Percentiles rank a stretch among this genome's conserved stretches.
Evolutionary conservation across 768 basidiomycete species (phyloP).

Genomic region (Exidia glandulosa): DNA sequence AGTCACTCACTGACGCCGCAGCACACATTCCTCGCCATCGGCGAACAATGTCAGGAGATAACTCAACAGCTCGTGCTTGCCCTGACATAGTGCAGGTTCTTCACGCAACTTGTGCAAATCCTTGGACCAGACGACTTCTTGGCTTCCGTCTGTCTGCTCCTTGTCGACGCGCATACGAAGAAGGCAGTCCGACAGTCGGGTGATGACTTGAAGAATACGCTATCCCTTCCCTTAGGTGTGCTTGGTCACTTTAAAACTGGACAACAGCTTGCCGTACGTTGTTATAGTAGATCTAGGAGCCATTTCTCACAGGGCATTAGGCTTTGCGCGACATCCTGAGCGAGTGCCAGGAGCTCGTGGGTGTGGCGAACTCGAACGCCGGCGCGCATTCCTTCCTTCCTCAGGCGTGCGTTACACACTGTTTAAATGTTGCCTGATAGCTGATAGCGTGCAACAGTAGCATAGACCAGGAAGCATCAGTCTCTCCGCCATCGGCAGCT

Average conservation of each 20-base stretch:
- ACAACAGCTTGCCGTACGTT: slow-evolving; percentile 42
- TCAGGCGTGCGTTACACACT: neutral
- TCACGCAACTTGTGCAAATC: slow-evolving; percentile 73
- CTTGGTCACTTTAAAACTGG: slow-evolving; percentile 41
- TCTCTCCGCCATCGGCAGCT: neutral
- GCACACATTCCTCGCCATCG: slow-evolving; percentile 89
- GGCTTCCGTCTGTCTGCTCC: slow-evolving; percentile 69
- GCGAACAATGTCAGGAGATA: slow-evolving; percentile 57
- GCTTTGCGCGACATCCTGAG: slow-evolving; percentile 51
- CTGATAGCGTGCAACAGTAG: neutral
- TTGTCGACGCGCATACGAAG: slow-evolving; percentile 68
- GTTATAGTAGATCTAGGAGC: neutral
- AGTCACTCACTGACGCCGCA: slow-evolving; percentile 88
- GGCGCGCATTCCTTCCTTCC: neutral
- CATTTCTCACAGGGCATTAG: slow-evolving; percentile 22
- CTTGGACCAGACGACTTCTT: slow-evolving; percentile 75
- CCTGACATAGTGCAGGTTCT: slow-evolving; percentile 49
- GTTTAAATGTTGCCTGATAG: neutral
- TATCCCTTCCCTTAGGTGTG: slow-evolving; percentile 58
- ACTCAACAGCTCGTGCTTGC: neutral
- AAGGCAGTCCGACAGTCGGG: slow-evolving; percentile 51
- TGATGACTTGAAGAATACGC: slow-evolving; percentile 45
- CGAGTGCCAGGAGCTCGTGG: slow-evolving; percentile 53
- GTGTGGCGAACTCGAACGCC: slow-evolving; percentile 7
- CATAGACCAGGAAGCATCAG: neutral